Conservation (phyloP, 768 basidiomycete species). For the Cubamyces lactineus region DNA sequence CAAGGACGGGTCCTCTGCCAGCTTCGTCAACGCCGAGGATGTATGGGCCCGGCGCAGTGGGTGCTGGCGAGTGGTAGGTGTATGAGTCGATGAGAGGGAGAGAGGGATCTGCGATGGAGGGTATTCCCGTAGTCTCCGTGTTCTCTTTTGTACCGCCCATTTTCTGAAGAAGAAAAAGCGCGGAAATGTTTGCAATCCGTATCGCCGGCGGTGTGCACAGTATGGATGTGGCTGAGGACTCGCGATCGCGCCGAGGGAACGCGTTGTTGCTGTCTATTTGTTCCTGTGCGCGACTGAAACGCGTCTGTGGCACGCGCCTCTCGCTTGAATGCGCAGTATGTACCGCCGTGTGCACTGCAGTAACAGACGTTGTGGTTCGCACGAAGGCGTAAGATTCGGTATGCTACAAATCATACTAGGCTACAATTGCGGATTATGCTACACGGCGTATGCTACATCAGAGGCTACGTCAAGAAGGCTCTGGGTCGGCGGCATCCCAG, state of each 20-base stretch:
- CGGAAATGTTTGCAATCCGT: too few relatives aligned
- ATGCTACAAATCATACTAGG: too few relatives aligned
- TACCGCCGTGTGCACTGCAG: neutral
- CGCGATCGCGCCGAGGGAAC: neutral
- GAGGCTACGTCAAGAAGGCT: too few relatives aligned
- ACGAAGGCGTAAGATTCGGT: neutral
- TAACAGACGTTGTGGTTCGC: neutral
- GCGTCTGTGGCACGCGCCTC: slow-evolving; percentile 3
- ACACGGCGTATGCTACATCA: too few relatives aligned
- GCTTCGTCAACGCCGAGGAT: slow-evolving; percentile 99
- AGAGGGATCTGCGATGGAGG: slow-evolving; percentile 63
- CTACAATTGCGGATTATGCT: too few relatives aligned
- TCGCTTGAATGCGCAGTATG: neutral
- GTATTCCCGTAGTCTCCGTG: slow-evolving; percentile 33
- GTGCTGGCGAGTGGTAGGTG: slow-evolving; percentile 74
- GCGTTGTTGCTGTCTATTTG: neutral
- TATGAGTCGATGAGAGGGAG: slow-evolving; percentile 69
- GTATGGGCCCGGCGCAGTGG: slow-evolving; percentile 76
- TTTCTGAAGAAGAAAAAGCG: too few relatives aligned
- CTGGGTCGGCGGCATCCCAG: too few relatives aligned
- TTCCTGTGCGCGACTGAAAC: neutral
- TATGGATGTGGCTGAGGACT: too few relatives aligned
- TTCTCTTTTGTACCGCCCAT: neutral
- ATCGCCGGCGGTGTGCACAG: too few relatives aligned
- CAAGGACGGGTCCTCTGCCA: slow-evolving; percentile 92